phyloP scores from a whole-genome alignment of 2,329 filamentous ascomycete species.

The Phyllosticta capitalensis region DNA sequence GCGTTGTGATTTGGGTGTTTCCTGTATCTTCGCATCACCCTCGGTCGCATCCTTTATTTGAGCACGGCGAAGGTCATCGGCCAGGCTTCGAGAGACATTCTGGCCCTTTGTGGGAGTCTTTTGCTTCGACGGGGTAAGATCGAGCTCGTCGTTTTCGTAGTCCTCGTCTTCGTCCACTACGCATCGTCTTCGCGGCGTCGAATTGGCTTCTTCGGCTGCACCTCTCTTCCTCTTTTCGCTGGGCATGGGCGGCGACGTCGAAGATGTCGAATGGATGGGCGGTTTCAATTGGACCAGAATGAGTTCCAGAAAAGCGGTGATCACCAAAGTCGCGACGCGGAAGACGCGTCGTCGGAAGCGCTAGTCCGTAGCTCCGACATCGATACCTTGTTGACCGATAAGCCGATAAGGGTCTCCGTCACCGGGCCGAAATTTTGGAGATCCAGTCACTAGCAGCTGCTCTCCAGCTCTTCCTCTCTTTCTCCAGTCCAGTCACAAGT shows the following conservation, averaged over 20 bases:
- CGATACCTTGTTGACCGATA: constrained; percentile 5
- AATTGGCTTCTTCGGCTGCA: background rate
- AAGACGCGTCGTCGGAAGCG: constrained; percentile 4
- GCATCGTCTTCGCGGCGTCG: constrained; percentile 6
- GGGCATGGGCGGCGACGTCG: background rate
- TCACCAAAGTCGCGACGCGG: constrained; percentile 3
- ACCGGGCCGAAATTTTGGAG: background rate
- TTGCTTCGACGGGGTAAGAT: constrained; percentile 3
- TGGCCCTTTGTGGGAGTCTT: constrained; percentile 1
- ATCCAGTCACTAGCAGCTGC: background rate
- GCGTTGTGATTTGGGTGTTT: constrained; percentile 35
- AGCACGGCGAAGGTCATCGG: constrained; percentile 5
- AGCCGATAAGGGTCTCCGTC: constrained; percentile 8
- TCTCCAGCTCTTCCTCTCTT: background rate
- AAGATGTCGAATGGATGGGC: too few species aligned
- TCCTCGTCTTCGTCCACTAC: background rate
- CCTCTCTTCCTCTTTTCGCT: constrained; percentile 9
- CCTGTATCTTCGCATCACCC: constrained; percentile 14
- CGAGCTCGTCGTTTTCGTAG: constrained; percentile 6
- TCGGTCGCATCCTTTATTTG: constrained; percentile 20
- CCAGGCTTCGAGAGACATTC: constrained; percentile 14
- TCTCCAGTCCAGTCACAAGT: background rate
- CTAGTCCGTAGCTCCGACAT: background rate
- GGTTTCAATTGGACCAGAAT: background rate
- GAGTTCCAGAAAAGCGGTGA: background rate